Conservation (phyloP, 2,329 filamentous ascomycete genomes). For the Xylaria sp. region DNA sequence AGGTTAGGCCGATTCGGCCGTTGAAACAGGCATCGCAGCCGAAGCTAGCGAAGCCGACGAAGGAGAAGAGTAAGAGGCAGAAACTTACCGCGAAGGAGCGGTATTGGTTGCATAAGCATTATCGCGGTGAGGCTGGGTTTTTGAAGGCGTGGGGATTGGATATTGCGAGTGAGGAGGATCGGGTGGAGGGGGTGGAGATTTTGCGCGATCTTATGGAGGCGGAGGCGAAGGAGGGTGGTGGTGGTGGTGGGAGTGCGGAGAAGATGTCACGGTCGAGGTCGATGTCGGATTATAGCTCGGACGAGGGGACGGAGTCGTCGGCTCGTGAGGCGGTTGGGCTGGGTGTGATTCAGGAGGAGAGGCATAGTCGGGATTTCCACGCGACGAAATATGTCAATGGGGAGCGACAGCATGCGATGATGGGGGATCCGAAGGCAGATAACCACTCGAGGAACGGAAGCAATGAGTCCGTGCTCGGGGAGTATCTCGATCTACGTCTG, state of each 20-base stretch:
- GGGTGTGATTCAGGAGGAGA: constrained; percentile 24
- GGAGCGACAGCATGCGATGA: background rate
- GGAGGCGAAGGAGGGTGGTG: constrained; percentile 21
- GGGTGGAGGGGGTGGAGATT: constrained; percentile 24
- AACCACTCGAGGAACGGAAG: constrained; percentile 24
- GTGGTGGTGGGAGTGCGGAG: constrained; percentile 15
- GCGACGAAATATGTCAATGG: constrained; percentile 5
- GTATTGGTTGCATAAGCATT: constrained; percentile 28
- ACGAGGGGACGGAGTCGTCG: constrained; percentile 8
- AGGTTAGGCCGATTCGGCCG: background rate
- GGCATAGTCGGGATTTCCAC: constrained; percentile 14
- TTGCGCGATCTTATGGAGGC: constrained; percentile 26
- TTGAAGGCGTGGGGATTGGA: constrained; percentile 27
- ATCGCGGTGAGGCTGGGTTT: constrained; percentile 29
- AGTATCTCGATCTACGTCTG: constrained; percentile 26
- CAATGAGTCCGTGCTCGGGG: constrained; percentile 26
- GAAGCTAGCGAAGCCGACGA: background rate
- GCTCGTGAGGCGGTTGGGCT: constrained; percentile 12
- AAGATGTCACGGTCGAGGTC: constrained; percentile 10
- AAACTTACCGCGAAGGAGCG: constrained; percentile 24
- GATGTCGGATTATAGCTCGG: constrained; percentile 9
- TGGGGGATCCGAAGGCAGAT: constrained; percentile 4
- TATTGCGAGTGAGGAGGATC: constrained; percentile 25
- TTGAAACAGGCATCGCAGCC: background rate
- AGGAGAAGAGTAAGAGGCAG: background rate